A percentile compares a stretch with the other conserved stretches of the same genome.
Evolutionary conservation across 192 early-diverging fungal species (phyloP).

Genomic region (Paraglomus occultum): DNA sequence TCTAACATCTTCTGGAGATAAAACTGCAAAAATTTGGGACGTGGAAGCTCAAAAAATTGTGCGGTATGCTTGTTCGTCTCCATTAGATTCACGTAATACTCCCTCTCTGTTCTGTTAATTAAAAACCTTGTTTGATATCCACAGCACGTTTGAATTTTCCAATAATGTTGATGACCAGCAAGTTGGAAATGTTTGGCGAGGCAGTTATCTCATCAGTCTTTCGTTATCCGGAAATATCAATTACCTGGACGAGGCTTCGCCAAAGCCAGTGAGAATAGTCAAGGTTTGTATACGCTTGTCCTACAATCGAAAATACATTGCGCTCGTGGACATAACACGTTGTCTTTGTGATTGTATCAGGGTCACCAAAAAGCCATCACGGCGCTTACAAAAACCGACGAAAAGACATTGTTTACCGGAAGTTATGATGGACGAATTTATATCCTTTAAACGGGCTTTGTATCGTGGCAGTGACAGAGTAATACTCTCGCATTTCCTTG

Average conservation of each 20-base stretch:
- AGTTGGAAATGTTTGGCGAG: conserved; percentile 90
- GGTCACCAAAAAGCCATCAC: conserved; percentile 89
- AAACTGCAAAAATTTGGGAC: conserved; percentile 92
- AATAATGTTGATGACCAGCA: conserved; percentile 74
- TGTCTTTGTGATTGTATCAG: conserved; percentile 28
- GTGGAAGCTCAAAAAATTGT: conserved; percentile 66
- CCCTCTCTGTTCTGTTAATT: not conserved
- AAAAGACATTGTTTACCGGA: conserved; percentile 75
- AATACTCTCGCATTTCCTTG: not conserved
- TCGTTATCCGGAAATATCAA: conserved; percentile 88
- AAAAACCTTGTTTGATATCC: not conserved
- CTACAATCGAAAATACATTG: not conserved
- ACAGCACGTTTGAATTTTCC: conserved; percentile 54
- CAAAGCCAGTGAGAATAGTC: conserved; percentile 51
- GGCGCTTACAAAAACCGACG: conserved; percentile 54
- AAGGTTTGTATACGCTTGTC: conserved; percentile 37
- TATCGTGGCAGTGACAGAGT: no score
- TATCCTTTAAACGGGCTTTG: conserved; percentile 20
- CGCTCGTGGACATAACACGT: conserved; percentile 16
- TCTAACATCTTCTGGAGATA: conserved; percentile 82
- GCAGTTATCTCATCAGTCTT: conserved; percentile 67
- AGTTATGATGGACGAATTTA: conserved; percentile 93
- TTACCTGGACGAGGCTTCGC: conserved; percentile 65
- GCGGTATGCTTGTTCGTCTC: conserved; percentile 37
- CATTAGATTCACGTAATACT: not conserved